Evolutionary conservation across 2,329 filamentous ascomycete genomes (phyloP), one percentile per base, ranked within the genome.

Genomic region (Alternaria sp.): DNA sequence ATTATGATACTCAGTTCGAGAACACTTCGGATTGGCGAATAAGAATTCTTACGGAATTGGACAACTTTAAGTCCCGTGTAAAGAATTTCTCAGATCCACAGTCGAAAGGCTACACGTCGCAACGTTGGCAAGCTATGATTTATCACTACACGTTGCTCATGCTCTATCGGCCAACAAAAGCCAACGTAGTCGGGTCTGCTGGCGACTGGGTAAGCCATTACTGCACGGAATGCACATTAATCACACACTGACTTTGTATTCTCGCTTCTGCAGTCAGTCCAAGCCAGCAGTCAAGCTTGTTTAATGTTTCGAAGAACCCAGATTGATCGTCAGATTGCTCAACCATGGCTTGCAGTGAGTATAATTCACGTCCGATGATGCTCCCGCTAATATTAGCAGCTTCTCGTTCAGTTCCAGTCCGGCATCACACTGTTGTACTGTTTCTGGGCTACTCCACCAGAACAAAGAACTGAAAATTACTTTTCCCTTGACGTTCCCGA

Each of bases 351-450:
- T 18, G 66, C 62, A 22, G 65, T 68, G 44, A 68, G 63, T 38
- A 22, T 22, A 18, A 1, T 5, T 7, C 1, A 14, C 7, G 22
- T 20, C 7, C 20, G n/a, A 34, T 22, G 28, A 48, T 11, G 5
- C 38, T 16, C 30, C 12, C 18, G 28, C 59, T 67, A n/a, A 67
- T 16, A 4, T 4, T 4, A 7, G 11, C 26, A 68, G 64, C 59
- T 69, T 3, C 51, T 69, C 3, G 66, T 67, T 0, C 66, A 69
- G 49, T 79, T 79, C 54, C 74, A 78, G 57, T 77, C 71, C 4
- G 77, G 77, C 8, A 69, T 78, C 1, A 75, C 76, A 0, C 68
- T 80, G 2, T 54, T 80, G 4, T 78, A 79, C 59, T 78, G 76
- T 60, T 78, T 77, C 61, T 79, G 69, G 62, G 74, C 75, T 16